Evolutionary conservation across 2,329 filamentous ascomycete genomes (phyloP), one percentile per base, ranked within the genome.

Genomic region (Sporothrix schenckii): DNA sequence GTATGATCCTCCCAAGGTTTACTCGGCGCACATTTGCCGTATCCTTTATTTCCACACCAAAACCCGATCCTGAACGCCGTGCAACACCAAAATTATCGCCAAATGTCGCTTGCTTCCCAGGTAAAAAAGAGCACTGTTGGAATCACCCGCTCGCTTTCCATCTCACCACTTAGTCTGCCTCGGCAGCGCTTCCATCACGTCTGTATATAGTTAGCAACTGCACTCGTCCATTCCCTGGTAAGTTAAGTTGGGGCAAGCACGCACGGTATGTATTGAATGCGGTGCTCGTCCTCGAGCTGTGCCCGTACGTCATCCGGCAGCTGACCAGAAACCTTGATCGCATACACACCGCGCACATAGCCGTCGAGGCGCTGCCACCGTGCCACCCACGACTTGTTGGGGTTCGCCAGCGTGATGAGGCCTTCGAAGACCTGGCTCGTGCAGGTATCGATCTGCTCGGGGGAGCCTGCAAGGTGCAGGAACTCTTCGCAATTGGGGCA

Each of bases 401-500:
- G 94, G 78, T 97, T 90, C 63, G 90, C 88, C 50, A 98, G 86
- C 53, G 92, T 89, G 79, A 98, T 92, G 74, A 97, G 82, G 63
- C 95, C 95, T 80, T 99, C 95, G 79, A 95, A 99, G 74, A 98
- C 94, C 77, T 94, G 92, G 16, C 93, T 97, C 24, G 95, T 99
- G 86, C 94, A 97, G 82, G 93, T 92, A 78, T 92, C 89, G 77
- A 98, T 92, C 73, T 89, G 87, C 72, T 99, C 95, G 75, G 86
- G 83, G 74, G 90, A 91, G 78, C 90, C 89, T 74, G 88, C 86
- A 72, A 98, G 90, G 80, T 92, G 90, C 71, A 99, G 90, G 80
- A 97, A 92, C 66, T 92, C 89, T 78, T 97, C 94, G 86, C 95
- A 99, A 85, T 99, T 99, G 73, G 95, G 95, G 79, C 95, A 99